Evolutionary conservation across 164 flowering plant species (phyloP), one percentile per base, ranked within the genome.

Genomic region (Vitis labrusca): DNA sequence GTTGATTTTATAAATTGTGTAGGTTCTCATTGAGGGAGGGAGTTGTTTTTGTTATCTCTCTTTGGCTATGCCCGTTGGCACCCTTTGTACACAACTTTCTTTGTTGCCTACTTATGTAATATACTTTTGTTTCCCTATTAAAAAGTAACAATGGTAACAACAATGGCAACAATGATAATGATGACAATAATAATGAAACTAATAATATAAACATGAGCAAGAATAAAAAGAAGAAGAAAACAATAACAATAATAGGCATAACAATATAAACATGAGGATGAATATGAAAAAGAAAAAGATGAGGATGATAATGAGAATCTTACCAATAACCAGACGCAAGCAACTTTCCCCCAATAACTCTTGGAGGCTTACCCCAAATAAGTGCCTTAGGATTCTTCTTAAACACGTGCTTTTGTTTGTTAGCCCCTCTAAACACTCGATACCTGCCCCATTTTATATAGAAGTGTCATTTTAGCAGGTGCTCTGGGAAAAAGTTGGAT

Each of bases 291-390:
- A 27, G 50, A 64, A 23, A 23, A 23, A 62, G n/a, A 32, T 32
- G 17, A 23, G 52, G 14, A 48, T 59, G 23, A 44, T 60, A 47
- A 68, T 29, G 3, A 62, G 67, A 66, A 81, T 29, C 88, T 82
- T 82, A 95, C 99, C 99, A 93, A 67, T 91, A 95, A 57, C 98
- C 98, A 74, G 98, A 95, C 76, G 93, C 99, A 74, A 95, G 97
- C 83, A 95, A 77, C 80, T 95, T 95, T 57, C 97, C 97, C 4
- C 99, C 99, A 75, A 92, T 74, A 63, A 92, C 93, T 76, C 82
- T 88, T 48, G 98, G 96, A 61, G 98, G 89, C 76, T 58, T 78
- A 53, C 98, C 98, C 98, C 98, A 95, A 64, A 95, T 91, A 55
- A 57, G 88, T 27, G 88, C 88, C 73, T 89, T 90, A 13, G 97